Conservation (phyloP, 2,329 filamentous ascomycete genomes). For the Pseudogymnoascus sp. region DNA sequence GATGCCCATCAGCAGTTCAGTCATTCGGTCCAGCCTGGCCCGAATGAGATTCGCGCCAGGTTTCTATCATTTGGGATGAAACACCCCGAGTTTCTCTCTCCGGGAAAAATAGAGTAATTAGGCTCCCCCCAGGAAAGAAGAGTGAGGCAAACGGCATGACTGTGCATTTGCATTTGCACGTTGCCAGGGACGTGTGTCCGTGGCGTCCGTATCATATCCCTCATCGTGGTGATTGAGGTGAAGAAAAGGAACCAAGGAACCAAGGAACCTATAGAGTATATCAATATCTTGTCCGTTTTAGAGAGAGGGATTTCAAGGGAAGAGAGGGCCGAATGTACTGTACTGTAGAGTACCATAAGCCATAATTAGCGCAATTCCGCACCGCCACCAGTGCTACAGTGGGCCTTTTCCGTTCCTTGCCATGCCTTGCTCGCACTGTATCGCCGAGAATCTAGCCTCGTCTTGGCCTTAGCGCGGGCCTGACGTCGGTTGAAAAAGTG, state of each 20-base stretch:
- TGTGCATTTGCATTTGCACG: background rate
- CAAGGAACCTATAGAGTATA: background rate
- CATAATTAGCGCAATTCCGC: conserved; percentile 4
- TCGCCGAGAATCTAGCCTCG: background rate
- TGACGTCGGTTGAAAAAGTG: conserved; percentile 9
- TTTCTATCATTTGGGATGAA: background rate
- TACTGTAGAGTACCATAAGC: background rate
- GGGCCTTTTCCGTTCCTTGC: conserved; percentile 6
- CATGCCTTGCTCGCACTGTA: conserved; percentile 1
- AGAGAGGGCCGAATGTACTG: background rate
- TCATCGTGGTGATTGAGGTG: background rate
- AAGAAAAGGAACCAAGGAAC: no score
- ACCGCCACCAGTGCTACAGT: conserved; percentile 8
- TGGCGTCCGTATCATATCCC: background rate
- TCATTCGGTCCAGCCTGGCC: background rate
- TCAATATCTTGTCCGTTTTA: background rate
- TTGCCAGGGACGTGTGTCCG: background rate
- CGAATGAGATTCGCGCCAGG: background rate
- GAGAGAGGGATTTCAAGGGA: background rate
- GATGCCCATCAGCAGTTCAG: background rate
- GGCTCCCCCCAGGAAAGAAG: background rate
- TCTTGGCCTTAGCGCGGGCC: conserved; percentile 7
- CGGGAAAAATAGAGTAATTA: background rate
- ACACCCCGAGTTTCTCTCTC: background rate
- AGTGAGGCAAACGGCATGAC: background rate